Base-by-base conservation (phyloP, 805 yeast genomes). In the Sugiyamaella lignohabitans region DNA sequence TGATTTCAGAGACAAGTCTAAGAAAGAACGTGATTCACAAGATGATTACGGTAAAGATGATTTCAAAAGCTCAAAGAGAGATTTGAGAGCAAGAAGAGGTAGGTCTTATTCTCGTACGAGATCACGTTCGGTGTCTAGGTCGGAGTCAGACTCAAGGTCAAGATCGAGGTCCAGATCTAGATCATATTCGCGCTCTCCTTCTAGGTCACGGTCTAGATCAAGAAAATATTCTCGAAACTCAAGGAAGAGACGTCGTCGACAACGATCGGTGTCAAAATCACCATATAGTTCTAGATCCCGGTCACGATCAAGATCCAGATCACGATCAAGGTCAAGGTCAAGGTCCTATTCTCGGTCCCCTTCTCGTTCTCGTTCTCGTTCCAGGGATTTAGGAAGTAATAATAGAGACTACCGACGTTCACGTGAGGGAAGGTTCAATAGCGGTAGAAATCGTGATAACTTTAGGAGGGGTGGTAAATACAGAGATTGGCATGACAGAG, bases 371-470 rank as follows among this genome's bases (percentile, higher is more conserved):
- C 32, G 32, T 8, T 27, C 32, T 27, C 32, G 32, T 27, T 27
- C 32, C 8, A 27, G 32, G 32, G 14, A 14, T n/a, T n/a, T 14
- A 27, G 14, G 32, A 27, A 14, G 32, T 27, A n/a, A n/a, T 8
- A 14, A 27, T 27, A 8, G 14, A 8, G 32, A 27, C 14, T 27
- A 27, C 14, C 8, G 32, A 27, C 32, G 32, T 27, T n/a, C n/a
- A n/a, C n/a, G n/a, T n/a, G n/a, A n/a, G n/a, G n/a, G n/a, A n/a
- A n/a, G n/a, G n/a, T n/a, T n/a, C 46, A 37, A 38, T 41, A 43
- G 41, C 42, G 20, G 41, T 19, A 32, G 50, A 24, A 49, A 20
- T 48, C 10, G 43, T 19, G 32, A 35, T 20, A 29, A 30, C 41
- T 18, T 38, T 29, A 24, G 41, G 37, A 20, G 46, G n/a, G 23